A percentile compares a stretch with the other conserved stretches of the same genome.
Conservation (phyloP, 2,329 filamentous ascomycete species). For the Diaporthe batatas region DNA sequence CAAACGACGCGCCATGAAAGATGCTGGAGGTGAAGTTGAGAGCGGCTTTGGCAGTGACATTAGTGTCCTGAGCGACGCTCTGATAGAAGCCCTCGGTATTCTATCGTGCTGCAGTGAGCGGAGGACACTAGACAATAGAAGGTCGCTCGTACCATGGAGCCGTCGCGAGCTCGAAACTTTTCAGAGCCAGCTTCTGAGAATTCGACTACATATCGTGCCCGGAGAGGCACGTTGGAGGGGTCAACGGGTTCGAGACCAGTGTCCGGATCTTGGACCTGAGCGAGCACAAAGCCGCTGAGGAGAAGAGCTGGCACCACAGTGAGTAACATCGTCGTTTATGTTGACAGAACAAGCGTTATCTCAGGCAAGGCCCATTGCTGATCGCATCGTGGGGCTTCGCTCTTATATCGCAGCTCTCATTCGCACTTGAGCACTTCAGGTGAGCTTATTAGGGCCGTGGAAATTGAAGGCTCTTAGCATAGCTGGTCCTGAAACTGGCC, state of each 20-base stretch:
- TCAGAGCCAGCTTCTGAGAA: constrained; percentile 16
- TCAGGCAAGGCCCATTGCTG: background rate
- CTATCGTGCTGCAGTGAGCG: background rate
- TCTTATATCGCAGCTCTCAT: too few species aligned
- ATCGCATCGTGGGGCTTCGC: too few species aligned
- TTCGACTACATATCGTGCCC: constrained; percentile 7
- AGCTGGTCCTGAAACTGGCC: background rate
- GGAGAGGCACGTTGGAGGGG: background rate
- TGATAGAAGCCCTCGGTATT: constrained; percentile 9
- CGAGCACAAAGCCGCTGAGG: background rate
- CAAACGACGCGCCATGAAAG: constrained; percentile 43
- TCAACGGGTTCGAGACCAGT: background rate
- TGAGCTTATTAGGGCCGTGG: background rate
- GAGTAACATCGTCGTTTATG: background rate
- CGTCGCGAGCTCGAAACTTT: constrained; percentile 1
- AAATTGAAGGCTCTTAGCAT: background rate
- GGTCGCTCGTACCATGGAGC: background rate
- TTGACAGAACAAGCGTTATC: background rate
- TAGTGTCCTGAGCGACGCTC: constrained; percentile 9
- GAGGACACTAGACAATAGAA: background rate
- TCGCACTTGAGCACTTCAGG: too few species aligned
- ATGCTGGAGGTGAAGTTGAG: constrained; percentile 40
- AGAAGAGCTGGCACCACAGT: background rate
- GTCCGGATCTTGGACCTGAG: background rate
- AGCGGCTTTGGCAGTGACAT: constrained; percentile 5